Evolutionary conservation across 129 eudicot genomes (phyloP), one percentile per base, ranked within the genome.

Genomic region (Flaveria brownii): DNA sequence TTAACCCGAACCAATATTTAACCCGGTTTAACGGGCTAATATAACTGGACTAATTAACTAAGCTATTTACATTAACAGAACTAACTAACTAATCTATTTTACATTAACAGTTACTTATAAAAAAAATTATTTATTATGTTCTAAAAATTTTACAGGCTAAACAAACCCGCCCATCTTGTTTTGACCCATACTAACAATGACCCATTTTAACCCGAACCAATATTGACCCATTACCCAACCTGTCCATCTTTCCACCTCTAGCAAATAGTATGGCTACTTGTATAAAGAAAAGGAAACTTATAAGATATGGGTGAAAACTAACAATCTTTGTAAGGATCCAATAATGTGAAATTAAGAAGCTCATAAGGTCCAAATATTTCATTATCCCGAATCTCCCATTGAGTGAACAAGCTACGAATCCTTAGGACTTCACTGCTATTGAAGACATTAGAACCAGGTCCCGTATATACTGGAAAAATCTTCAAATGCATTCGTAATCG

Each of bases 331-430:
- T 93, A 93, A 26, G 88, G 90, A 15, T 2, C 92, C 71, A 42
- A 70, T 41, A 90, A 85, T 9, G 89, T 85, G 90, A 90, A 88
- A 81, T 82, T 52, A 57, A 90, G 80, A 82, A 90, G 87, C 81
- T 90, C 96, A 23, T 85, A 88, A 47, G 98, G 98, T 83, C 98
- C 98, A 73, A 93, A 93, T 51, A 82, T 65, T 2, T 65, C 81
- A 65, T 75, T 88, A 76, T 85, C 89, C 6, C 86, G 92, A 83
- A 93, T 89, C 68, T 10, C 36, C 98, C 96, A 93, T 74, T 85
- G 81, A 16, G 96, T 85, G 62, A 93, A 93, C 89, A 85, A 51
- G 70, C 66, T 82, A 47, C 80, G 80, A 66, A 91, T 84, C 68
- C 94, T 76, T 8, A 82, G 39, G 55, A 91, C 84, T 78, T 91